Evolutionary conservation across 495 filamentous ascomycete species (phyloP), one percentile per base, ranked within the genome.

Genomic region (Darksidea phi): DNA sequence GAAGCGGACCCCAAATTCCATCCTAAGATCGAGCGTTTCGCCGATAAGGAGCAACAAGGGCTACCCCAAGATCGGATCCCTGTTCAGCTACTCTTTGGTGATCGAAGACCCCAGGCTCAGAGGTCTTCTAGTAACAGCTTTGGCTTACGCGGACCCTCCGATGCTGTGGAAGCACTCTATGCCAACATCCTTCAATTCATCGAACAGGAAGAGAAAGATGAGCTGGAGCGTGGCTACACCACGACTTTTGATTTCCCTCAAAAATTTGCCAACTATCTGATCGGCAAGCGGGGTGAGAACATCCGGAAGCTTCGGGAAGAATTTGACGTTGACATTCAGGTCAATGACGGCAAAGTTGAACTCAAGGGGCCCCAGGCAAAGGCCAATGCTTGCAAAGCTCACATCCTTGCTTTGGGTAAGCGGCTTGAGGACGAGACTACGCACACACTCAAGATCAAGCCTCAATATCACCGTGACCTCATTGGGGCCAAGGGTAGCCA

Each of bases 271-370:
- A 95, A 95, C 69, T 86, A 91, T 72, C 80, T 99, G 17, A 97
- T 99, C 64, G 94, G 94, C 57, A 90, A 88, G 72, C 84, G 85
- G 38, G 94, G 94, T 23, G 91, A 91, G 75, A 93, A 93, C 73
- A 94, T 97, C 75, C 90, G 89, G 61, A 92, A 95, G 70, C 79
- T 96, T n/a, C 88, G 91, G 17, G 94, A 97, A 32, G 90, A 94
- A 71, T 95, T 95, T 66, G 95, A 97, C 71, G 95, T 99, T 32
- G 94, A 97, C 45, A 97, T 99, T 66, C 89, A 95, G 70, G 84
- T 97, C 34, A 79, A 84, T 59, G 83, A 86, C 48, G 85, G 85
- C 64, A 86, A 84, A 74, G 83, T 87, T 32, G 84, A 86, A 61
- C 78, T 88, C 67, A 87, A 87, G 72, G 85, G 85, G n/a, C 85